Evolutionary conservation across 208 protist genomes (phyloP), one percentile per base, ranked within the genome.

Genomic region (Trypanosoma lewisi): DNA sequence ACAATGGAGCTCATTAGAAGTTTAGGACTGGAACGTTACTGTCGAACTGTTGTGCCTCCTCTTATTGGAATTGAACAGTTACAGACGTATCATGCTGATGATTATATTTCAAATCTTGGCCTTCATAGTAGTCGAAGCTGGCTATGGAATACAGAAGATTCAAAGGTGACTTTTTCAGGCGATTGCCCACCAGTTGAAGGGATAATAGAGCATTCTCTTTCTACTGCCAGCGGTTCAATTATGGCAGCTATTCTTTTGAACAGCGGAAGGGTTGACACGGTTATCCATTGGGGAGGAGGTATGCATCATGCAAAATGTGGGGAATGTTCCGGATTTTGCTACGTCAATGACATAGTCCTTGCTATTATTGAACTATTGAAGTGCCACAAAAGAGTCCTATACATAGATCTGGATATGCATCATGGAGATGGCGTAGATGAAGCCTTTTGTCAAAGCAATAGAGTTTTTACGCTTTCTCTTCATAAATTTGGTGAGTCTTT

Each of bases 361-460:
- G 97, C 80, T 9, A 99, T 99, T 65, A 67, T 99, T 25, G 98
- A 99, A 82, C 92, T 99, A n/a, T 83, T 99, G 41, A 99, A 99
- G 64, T 91, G 83, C 57, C 80, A 93, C 55, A 74, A 92, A 54
- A 87, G 98, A 55, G 98, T 99, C 27, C 75, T 99, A 25, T 99
- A 99, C 78, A 96, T 99, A 45, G 99, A 99, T 78, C 98, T 99
- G 63, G 99, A 99, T 78, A 97, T 99, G 78, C 99, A 99, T 84
- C 99, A 99, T 77, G 99, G 99, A 49, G 99, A 99, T 76, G 99
- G 99, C 49, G 98, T 99, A 21, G 97, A 99, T 73, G 98, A 99
- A 80, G 99, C 99, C 7, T 99, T 99, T 75, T 99, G 99, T 78
- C 89, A 91, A 25, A 99, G 97, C 47, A 94, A 99, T 65, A 82